These are phyloP conservation scores for Hypoxylon sp. DNA, from an alignment of 2,329 filamentous ascomycete species.

Conservation along the genomic window DNA sequence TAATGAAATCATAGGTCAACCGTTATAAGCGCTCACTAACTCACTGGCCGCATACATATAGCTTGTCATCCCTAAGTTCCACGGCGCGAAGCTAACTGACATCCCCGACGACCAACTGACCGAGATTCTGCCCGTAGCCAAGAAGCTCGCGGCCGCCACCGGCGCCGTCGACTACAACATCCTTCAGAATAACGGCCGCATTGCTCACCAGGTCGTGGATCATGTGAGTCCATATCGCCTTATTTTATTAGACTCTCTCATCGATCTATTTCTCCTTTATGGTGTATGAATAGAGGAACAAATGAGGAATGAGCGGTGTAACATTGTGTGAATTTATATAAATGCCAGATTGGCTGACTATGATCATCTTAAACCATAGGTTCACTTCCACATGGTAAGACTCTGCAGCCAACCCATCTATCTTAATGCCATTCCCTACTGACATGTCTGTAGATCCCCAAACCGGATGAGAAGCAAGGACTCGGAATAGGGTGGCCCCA, in stretches of 20 bases:
- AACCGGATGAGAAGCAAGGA: slow-evolving; percentile 87
- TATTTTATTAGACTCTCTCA: background rate
- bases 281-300: background rate
- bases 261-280: background rate
- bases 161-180: slow-evolving; percentile 90
- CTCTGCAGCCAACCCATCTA: slow-evolving; percentile 11
- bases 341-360: slow-evolving; percentile 21
- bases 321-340: background rate
- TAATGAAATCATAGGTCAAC: too few species aligned
- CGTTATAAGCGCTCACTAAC: background rate
- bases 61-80: slow-evolving; percentile 97
- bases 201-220: slow-evolving; percentile 92
- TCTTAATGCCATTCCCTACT: slow-evolving; percentile 22
- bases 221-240: slow-evolving; percentile 73
- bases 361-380: slow-evolving; percentile 61
- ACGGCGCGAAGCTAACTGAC: slow-evolving; percentile 91
- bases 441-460: slow-evolving; percentile 79
- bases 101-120: slow-evolving; percentile 89
- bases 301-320: background rate
- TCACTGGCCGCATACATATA: slow-evolving; percentile 55
- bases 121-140: slow-evolving; percentile 88
- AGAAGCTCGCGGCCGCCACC: slow-evolving; percentile 85
- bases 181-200: slow-evolving; percentile 93
- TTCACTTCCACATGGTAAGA: slow-evolving; percentile 92
- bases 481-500: slow-evolving; percentile 85